Evolutionary conservation across 1,284 basidiomycete species (phyloP).

Genomic region (Chalciporus sp.): DNA sequence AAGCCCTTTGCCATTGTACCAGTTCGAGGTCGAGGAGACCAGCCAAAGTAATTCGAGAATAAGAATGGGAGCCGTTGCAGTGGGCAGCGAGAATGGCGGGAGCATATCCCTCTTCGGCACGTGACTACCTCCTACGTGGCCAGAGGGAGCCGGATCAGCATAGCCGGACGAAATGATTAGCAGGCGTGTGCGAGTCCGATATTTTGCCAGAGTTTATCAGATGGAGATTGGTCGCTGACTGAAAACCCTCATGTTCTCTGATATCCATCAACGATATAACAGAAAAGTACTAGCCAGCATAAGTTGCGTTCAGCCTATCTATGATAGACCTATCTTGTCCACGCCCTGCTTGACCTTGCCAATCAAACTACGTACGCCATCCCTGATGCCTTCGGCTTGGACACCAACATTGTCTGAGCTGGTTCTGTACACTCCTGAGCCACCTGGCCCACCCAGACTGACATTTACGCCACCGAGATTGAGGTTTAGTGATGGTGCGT

Average conservation of each 20-base stretch:
- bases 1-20: slow-evolving; percentile 72
- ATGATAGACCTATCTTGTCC: slow-evolving; percentile 66
- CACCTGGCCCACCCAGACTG: slow-evolving; percentile 82
- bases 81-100: neutral
- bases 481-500: slow-evolving; percentile 78
- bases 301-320: slow-evolving; percentile 10
- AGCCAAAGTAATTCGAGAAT: slow-evolving; percentile 32
- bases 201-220: neutral
- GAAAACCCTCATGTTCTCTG: no score
- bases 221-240: neutral
- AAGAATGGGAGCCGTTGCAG: slow-evolving; percentile 20
- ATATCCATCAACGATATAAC: neutral
- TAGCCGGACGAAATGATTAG: neutral
- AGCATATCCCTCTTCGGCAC: slow-evolving; percentile 12
- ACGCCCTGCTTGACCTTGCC: slow-evolving; percentile 89
- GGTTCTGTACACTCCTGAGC: slow-evolving; percentile 81
- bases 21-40: slow-evolving; percentile 28
- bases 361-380: slow-evolving; percentile 83
- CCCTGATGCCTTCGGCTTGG: slow-evolving; percentile 81
- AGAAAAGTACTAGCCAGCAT: neutral
- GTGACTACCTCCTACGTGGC: slow-evolving; percentile 32
- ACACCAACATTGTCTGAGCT: slow-evolving; percentile 73
- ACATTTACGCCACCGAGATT: slow-evolving; percentile 91
- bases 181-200: neutral
- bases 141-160: neutral